Percentiles rank a stretch among this genome's conserved stretches.
phyloP scores from a whole-genome alignment of 2,329 filamentous ascomycete genomes.

The Fusarium sp. region DNA sequence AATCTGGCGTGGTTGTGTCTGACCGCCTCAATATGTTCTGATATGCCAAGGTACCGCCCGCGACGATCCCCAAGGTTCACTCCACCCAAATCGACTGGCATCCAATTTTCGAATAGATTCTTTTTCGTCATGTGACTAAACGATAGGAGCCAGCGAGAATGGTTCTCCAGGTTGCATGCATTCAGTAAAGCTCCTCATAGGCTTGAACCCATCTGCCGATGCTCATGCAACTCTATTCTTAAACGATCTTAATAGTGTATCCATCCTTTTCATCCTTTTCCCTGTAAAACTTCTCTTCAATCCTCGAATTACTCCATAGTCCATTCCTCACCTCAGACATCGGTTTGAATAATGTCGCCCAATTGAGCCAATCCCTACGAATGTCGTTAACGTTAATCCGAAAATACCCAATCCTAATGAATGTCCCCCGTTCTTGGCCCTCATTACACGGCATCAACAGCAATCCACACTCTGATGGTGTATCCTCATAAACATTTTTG shows the following conservation, averaged over 20 bases:
- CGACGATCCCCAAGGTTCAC: neutral
- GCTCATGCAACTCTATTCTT: neutral
- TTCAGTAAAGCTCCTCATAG: fast-evolving
- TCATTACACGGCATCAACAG: neutral
- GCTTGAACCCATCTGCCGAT: neutral
- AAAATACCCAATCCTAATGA: conserved; percentile 1
- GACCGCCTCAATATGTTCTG: conserved; percentile 2
- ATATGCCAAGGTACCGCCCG: neutral
- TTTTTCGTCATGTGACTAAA: fast-evolving
- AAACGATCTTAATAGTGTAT: neutral
- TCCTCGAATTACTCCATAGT: neutral
- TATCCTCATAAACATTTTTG: neutral
- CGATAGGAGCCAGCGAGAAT: fast-evolving
- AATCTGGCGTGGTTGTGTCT: neutral
- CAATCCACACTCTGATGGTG: neutral
- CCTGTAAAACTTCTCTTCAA: neutral
- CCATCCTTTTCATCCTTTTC: neutral
- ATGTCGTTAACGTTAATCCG: neutral
- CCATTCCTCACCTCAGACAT: neutral
- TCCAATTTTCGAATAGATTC: fast-evolving
- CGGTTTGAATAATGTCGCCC: neutral
- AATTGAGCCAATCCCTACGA: neutral
- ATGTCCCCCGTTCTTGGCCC: neutral
- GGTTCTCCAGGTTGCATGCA: fast-evolving
- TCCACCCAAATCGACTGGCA: neutral